Evolutionary conservation across 2,329 filamentous ascomycete species (phyloP).

Genomic region (Endocalyx cinctus): DNA sequence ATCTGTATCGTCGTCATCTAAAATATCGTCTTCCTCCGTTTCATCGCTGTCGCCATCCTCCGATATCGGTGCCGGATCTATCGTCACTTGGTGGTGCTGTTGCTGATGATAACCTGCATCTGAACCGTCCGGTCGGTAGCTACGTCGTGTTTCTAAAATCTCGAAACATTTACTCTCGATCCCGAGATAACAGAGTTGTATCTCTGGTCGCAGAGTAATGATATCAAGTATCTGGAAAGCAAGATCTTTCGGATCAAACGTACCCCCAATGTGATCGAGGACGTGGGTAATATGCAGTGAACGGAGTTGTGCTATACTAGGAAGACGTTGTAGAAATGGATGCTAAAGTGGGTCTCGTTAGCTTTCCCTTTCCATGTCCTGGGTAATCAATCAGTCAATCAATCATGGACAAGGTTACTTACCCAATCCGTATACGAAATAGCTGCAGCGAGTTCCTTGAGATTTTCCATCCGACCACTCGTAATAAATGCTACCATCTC

Average conservation of each 20-base stretch:
- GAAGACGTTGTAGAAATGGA: slow-evolving; percentile 71
- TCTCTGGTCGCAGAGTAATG: slow-evolving; percentile 68
- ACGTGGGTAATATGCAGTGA: slow-evolving; percentile 68
- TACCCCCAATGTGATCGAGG: slow-evolving; percentile 52
- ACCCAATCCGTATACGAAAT: slow-evolving; percentile 78
- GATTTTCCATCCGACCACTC: slow-evolving; percentile 67
- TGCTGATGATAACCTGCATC: slow-evolving; percentile 26
- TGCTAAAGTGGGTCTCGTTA: slow-evolving; percentile 48
- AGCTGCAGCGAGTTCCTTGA: slow-evolving; percentile 67
- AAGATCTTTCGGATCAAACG: slow-evolving; percentile 60
- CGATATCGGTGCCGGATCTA: no score
- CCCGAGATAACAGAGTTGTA: slow-evolving; percentile 73
- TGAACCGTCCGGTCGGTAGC: slow-evolving; percentile 39
- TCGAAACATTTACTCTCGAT: slow-evolving; percentile 78
- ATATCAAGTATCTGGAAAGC: slow-evolving; percentile 75
- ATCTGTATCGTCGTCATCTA: slow-evolving; percentile 35
- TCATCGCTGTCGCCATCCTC: slow-evolving; percentile 21
- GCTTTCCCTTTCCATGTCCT: slow-evolving; percentile 5
- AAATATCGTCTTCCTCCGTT: slow-evolving; percentile 31
- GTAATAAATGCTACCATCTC: slow-evolving; percentile 70
- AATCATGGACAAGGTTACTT: slow-evolving; percentile 34
- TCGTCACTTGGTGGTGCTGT: no score
- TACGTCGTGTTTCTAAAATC: slow-evolving; percentile 70
- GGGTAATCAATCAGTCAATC: no score
- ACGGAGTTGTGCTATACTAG: slow-evolving; percentile 64